Conservation (phyloP, 2,329 filamentous ascomycete species). For the Cordyceps tenuipes region DNA sequence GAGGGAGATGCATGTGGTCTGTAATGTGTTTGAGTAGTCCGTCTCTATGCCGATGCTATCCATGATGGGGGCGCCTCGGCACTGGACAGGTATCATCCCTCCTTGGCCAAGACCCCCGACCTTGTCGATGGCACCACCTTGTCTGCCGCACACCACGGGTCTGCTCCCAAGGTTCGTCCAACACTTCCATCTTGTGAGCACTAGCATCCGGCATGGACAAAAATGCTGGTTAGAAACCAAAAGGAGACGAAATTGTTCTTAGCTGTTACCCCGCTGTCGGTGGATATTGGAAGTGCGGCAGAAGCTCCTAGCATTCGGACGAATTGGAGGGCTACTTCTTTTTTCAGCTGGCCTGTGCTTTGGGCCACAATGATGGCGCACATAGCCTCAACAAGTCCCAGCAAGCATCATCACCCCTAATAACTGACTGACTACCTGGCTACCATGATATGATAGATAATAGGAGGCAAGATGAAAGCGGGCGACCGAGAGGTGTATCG, state of each 20-base stretch:
- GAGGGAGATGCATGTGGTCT: too few species aligned
- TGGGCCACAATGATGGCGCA: background rate
- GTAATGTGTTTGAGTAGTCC: too few species aligned
- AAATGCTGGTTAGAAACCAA: background rate
- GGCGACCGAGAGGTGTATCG: too few species aligned
- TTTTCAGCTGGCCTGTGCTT: background rate
- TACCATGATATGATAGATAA: too few species aligned
- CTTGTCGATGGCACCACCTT: background rate
- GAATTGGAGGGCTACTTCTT: background rate
- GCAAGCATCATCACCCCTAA: too few species aligned
- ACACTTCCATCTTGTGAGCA: background rate
- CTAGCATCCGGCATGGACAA: background rate
- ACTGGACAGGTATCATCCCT: background rate
- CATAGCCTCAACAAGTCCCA: background rate
- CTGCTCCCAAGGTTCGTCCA: background rate
- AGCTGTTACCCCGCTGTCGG: too few species aligned
- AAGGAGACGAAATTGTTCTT: too few species aligned
- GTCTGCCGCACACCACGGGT: background rate
- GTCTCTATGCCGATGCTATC: too few species aligned
- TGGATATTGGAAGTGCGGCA: too few species aligned
- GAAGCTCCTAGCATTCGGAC: too few species aligned
- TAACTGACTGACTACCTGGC: too few species aligned
- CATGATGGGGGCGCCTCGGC: background rate
- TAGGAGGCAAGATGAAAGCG: too few species aligned
- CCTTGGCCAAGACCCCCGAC: conserved; percentile 7